These are phyloP conservation scores for Ophiorrhiza pumila DNA, from an alignment of 257 asterid genomes.

Conservation along the genomic window DNA sequence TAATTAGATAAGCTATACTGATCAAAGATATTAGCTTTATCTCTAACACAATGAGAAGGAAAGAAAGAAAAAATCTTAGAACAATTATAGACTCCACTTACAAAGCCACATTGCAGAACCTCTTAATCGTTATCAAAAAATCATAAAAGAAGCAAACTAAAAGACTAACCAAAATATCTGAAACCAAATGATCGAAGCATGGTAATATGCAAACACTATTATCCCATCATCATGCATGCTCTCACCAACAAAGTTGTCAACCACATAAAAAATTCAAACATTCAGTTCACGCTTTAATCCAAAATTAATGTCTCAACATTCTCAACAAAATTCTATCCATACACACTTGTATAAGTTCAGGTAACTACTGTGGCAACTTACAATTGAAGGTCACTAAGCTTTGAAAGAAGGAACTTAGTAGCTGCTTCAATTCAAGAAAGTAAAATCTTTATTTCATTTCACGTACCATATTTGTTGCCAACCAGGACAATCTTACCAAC, in stretches of 20 bases:
- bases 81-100: not conserved
- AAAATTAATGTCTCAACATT: not conserved
- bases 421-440: too few species aligned
- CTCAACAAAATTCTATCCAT: too few species aligned
- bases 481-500: too few species aligned
- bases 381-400: too few species aligned
- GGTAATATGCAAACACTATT: slow-evolving; percentile 44
- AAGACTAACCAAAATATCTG: too few species aligned
- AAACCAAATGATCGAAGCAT: too few species aligned
- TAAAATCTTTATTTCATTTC: too few species aligned
- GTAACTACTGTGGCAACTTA: not conserved
- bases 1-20: not conserved
- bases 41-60: not conserved
- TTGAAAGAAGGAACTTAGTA: too few species aligned
- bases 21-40: slow-evolving; percentile 16
- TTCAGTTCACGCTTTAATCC: not conserved
- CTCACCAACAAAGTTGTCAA: slow-evolving; percentile 47
- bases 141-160: too few species aligned
- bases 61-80: slow-evolving; percentile 3
- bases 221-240: slow-evolving; percentile 44
- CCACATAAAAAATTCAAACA: not conserved
- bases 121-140: not conserved
- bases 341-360: too few species aligned
- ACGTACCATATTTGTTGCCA: too few species aligned
- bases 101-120: slow-evolving; percentile 22